Conservation (phyloP, 2,329 filamentous ascomycete genomes). For the Aspergillus texensis region DNA sequence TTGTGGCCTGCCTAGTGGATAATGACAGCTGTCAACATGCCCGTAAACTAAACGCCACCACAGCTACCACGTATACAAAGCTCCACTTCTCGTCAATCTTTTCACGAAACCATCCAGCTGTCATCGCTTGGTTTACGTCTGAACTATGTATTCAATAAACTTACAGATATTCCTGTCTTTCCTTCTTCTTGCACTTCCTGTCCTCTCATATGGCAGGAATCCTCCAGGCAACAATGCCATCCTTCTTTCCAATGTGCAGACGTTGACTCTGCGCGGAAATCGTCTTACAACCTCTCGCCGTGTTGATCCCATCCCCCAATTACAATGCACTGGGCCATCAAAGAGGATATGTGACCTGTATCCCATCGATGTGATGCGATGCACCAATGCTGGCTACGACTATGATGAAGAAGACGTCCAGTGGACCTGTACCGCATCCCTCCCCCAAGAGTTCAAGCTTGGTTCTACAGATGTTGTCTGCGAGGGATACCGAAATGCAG, state of each 20-base stretch:
- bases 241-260: constrained; percentile 68
- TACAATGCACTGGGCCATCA: constrained; percentile 72
- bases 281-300: constrained; percentile 75
- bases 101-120: not conserved
- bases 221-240: constrained; percentile 53
- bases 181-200: constrained; percentile 22
- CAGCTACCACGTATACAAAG: constrained; percentile 1
- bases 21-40: constrained; percentile 1
- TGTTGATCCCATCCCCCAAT: constrained; percentile 73
- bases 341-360: constrained; percentile 68
- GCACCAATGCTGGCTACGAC: constrained; percentile 79
- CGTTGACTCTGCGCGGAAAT: constrained; percentile 73
- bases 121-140: not conserved
- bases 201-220: constrained; percentile 26
- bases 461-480: constrained; percentile 88
- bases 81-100: not conserved
- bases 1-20: not conserved
- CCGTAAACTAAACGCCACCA: not conserved
- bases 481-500: constrained; percentile 76
- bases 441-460: constrained; percentile 69
- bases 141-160: not conserved
- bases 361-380: constrained; percentile 80
- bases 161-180: constrained; percentile 23
- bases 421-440: constrained; percentile 79
- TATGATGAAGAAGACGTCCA: constrained; percentile 82